A percentile compares a stretch with the other conserved stretches of the same genome.
phyloP scores from a whole-genome alignment of 371 early-diverging fungal species.

The Mucor saturninus region DNA sequence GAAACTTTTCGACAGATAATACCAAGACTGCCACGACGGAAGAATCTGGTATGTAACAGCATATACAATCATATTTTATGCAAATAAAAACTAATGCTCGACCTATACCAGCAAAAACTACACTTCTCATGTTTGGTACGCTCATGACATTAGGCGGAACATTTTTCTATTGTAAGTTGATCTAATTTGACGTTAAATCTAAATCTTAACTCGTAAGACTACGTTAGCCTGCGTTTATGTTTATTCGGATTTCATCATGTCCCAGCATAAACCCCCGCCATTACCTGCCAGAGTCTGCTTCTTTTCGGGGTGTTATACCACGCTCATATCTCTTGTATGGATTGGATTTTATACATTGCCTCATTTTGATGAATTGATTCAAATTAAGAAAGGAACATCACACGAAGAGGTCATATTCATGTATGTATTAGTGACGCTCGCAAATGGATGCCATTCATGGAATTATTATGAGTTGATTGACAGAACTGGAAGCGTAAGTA shows the following conservation, averaged over 20 bases:
- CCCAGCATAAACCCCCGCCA: slow-evolving; percentile 49
- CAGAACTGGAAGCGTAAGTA: slow-evolving; percentile 57
- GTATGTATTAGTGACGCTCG: slow-evolving; percentile 38
- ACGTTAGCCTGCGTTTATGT: slow-evolving; percentile 55
- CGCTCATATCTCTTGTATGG: slow-evolving; percentile 47
- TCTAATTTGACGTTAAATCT: no score
- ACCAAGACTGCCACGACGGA: slow-evolving; percentile 4
- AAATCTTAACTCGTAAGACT: no score
- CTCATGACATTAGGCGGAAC: slow-evolving; percentile 62
- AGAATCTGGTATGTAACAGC: background rate
- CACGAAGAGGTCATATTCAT: slow-evolving; percentile 22
- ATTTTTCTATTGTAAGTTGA: slow-evolving; percentile 54
- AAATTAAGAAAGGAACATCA: slow-evolving; percentile 28
- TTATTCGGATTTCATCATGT: slow-evolving; percentile 59
- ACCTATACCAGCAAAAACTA: slow-evolving; percentile 7
- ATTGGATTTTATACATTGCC: slow-evolving; percentile 57
- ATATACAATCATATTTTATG: background rate
- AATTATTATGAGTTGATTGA: slow-evolving; percentile 59
- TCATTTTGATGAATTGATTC: slow-evolving; percentile 42
- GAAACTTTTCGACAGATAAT: slow-evolving; percentile 32
- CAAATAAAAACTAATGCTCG: no score
- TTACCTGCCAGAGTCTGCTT: slow-evolving; percentile 55
- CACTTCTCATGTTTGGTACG: slow-evolving; percentile 52
- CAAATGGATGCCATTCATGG: slow-evolving; percentile 52
- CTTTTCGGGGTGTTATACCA: slow-evolving; percentile 59